A percentile compares a stretch with the other conserved stretches of the same genome.
Evolutionary conservation across 2,329 filamentous ascomycete species (phyloP).

Genomic region (Gnomoniopsis smithogilvyi): DNA sequence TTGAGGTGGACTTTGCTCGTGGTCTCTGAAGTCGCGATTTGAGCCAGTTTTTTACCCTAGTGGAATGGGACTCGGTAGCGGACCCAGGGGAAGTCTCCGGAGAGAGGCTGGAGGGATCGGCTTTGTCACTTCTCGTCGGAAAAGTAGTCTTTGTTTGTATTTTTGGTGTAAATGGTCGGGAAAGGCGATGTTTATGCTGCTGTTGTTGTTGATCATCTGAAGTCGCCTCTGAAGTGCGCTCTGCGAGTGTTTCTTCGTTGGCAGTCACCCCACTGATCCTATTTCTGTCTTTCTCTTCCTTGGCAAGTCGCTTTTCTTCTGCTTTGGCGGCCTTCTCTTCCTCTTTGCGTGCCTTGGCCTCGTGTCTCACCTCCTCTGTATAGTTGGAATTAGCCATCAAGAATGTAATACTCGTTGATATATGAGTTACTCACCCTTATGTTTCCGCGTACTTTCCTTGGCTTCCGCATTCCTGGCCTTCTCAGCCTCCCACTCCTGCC

Average conservation of each 20-base stretch:
- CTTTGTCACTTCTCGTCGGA: conserved; percentile 6
- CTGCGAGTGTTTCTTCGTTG: not conserved
- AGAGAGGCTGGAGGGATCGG: conserved; percentile 11
- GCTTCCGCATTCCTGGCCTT: conserved; percentile 39
- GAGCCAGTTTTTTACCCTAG: conserved; percentile 40
- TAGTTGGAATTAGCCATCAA: not conserved
- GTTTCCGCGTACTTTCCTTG: conserved; percentile 29
- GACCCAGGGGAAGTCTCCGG: conserved; percentile 17
- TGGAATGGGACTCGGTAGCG: conserved; percentile 22
- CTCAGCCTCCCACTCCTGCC: conserved; percentile 55
- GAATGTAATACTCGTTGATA: not conserved
- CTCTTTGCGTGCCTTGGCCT: conserved; percentile 48
- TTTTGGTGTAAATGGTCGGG: conserved; percentile 14
- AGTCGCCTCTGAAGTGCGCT: not conserved
- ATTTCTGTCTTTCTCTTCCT: conserved; percentile 46
- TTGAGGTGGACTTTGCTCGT: conserved; percentile 25
- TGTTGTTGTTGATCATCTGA: conserved; percentile 28
- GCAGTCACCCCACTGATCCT: conserved; percentile 11
- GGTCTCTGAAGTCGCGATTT: conserved; percentile 37
- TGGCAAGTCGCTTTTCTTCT: conserved; percentile 42
- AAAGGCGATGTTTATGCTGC: conserved; percentile 8
- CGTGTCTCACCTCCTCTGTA: conserved; percentile 62
- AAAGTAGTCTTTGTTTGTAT: conserved; percentile 17
- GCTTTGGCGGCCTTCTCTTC: conserved; percentile 44
- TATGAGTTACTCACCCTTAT: conserved; percentile 39